A percentile compares a stretch with the other conserved stretches of the same genome.
These are phyloP conservation scores for Cornus suecica DNA, from an alignment of 148 eudicot species.

Conservation along the genomic window DNA sequence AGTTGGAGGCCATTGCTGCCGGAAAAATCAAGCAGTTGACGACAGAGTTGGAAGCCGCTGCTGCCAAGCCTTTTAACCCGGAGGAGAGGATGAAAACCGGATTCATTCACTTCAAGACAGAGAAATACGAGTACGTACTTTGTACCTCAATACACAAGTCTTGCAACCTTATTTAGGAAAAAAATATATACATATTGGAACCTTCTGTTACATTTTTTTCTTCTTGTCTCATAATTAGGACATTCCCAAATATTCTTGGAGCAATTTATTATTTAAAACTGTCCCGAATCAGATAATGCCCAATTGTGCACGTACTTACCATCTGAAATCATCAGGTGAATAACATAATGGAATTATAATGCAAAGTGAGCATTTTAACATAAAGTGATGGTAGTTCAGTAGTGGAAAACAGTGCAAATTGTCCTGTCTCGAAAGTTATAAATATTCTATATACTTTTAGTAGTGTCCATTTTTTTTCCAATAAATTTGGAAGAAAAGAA, in stretches of 20 bases:
- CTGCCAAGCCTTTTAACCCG: conserved; percentile 36
- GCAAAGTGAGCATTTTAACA: too few species aligned
- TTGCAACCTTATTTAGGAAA: too few species aligned
- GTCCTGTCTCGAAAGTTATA: too few species aligned
- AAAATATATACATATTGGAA: too few species aligned
- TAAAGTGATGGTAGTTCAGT: too few species aligned
- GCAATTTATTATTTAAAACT: background rate
- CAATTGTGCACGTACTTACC: background rate
- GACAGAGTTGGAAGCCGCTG: conserved; percentile 49
- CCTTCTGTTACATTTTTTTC: background rate
- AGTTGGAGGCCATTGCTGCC: conserved; percentile 52
- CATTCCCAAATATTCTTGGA: background rate
- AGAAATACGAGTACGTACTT: conserved; percentile 65
- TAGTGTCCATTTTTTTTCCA: too few species aligned
- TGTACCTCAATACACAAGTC: too few species aligned
- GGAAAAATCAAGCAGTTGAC: conserved; percentile 62
- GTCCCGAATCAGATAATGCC: background rate
- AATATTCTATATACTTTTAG: too few species aligned
- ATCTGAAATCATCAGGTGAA: too few species aligned
- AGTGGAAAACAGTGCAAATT: too few species aligned
- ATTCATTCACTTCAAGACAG: conserved; percentile 67
- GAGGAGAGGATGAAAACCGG: conserved; percentile 59
- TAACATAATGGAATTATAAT: too few species aligned
- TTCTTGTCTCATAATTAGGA: background rate
- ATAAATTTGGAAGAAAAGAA: too few species aligned